A percentile compares a stretch with the other conserved stretches of the same genome.
Conservation (phyloP, 1,284 basidiomycete genomes). For the Peniophora sp. region DNA sequence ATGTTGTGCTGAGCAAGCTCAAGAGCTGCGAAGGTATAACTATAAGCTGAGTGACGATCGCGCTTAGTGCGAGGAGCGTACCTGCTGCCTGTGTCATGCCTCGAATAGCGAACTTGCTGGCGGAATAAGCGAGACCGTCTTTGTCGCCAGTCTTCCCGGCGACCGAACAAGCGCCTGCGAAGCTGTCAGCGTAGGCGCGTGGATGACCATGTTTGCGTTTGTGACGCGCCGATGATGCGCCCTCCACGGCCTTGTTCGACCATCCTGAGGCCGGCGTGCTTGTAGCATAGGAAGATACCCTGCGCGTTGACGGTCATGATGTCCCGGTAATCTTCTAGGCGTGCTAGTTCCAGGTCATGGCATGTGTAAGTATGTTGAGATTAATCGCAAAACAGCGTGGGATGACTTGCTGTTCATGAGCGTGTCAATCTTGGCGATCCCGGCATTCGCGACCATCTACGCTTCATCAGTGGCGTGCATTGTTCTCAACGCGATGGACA, state of each 20-base stretch:
- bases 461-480: not conserved
- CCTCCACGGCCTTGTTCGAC: constrained; percentile 25
- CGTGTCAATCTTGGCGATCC: not conserved
- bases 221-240: constrained; percentile 28
- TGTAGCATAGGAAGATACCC: constrained; percentile 22
- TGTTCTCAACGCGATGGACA: not conserved
- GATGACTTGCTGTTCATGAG: not conserved
- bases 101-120: constrained; percentile 35
- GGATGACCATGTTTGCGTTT: constrained; percentile 13
- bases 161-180: not conserved
- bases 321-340: constrained; percentile 13
- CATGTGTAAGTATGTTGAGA: not conserved
- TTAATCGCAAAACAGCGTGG: not conserved
- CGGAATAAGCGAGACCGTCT: constrained; percentile 21
- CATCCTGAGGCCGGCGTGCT: constrained; percentile 21
- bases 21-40: not conserved
- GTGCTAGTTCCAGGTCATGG: not conserved
- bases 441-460: constrained; percentile 1
- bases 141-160: constrained; percentile 15
- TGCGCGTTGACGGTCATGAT: constrained; percentile 19
- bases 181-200: constrained; percentile 2
- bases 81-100: constrained; percentile 29
- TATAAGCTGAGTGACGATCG: not conserved
- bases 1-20: constrained; percentile 1
- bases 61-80: not conserved